Conservation (phyloP, 345 rosid genomes). For the Toxicodendron radicans region DNA sequence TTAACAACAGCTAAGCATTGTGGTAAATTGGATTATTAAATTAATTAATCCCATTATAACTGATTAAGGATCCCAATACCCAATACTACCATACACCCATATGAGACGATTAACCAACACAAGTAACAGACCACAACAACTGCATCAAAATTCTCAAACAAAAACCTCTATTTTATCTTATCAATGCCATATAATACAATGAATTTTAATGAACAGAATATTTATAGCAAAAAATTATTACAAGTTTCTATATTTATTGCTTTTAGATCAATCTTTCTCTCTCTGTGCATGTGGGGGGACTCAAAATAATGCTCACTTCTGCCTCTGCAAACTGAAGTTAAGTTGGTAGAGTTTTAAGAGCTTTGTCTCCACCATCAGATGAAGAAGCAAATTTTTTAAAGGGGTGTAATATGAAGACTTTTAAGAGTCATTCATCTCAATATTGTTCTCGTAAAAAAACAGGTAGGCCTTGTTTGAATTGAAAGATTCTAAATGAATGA, state of each 20-base stretch:
- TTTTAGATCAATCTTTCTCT: not conserved
- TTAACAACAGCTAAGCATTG: slow-evolving; percentile 30
- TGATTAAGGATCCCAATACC: slow-evolving; percentile 17
- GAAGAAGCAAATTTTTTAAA: not conserved
- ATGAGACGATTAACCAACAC: not conserved
- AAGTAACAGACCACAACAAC: slow-evolving; percentile 4
- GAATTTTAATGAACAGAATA: too few relatives aligned
- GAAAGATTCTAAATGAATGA: too few relatives aligned
- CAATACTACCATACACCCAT: too few relatives aligned
- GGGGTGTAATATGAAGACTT: too few relatives aligned
- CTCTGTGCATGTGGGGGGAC: slow-evolving; percentile 7
- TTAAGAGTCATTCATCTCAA: too few relatives aligned
- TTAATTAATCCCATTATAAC: not conserved
- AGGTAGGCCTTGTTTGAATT: too few relatives aligned
- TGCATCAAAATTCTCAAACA: not conserved
- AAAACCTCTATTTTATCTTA: not conserved
- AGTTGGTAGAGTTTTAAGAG: slow-evolving; percentile 4
- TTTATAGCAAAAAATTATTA: not conserved
- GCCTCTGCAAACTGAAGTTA: slow-evolving; percentile 7
- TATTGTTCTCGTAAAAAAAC: too few relatives aligned
- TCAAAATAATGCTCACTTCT: not conserved
- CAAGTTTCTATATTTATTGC: not conserved
- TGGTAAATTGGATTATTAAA: slow-evolving; percentile 12
- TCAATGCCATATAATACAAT: not conserved
- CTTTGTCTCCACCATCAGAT: not conserved